These are phyloP conservation scores for Morella rubra DNA, from an alignment of 306 rosid genomes.

Conservation along the genomic window DNA sequence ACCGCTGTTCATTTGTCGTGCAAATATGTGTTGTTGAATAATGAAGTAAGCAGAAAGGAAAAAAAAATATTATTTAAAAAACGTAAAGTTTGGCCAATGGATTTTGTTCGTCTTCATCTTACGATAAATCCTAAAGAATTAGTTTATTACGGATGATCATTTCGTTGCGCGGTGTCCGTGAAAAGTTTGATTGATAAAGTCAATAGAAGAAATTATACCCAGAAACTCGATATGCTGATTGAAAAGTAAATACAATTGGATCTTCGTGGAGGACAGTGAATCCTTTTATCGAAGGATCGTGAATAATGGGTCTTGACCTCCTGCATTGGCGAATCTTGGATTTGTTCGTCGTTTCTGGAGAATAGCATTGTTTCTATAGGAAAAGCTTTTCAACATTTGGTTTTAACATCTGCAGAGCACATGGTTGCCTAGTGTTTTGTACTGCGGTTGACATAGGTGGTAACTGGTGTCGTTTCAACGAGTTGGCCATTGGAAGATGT, in stretches of 20 bases:
- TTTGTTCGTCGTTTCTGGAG: background rate
- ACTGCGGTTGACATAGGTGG: too few species aligned
- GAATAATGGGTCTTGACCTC: background rate
- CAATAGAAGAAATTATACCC: background rate
- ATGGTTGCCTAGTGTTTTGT: background rate
- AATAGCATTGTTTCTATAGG: background rate
- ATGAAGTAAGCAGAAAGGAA: background rate
- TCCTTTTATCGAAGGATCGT: background rate
- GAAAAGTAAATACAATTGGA: background rate
- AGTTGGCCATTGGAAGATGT: background rate
- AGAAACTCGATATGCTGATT: background rate
- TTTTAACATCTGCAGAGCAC: background rate
- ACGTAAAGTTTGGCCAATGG: background rate
- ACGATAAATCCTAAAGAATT: background rate
- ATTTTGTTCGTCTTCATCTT: background rate
- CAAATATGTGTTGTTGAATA: background rate
- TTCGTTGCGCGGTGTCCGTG: background rate
- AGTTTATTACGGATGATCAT: background rate
- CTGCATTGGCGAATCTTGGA: background rate
- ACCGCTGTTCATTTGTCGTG: background rate
- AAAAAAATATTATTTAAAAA: too few species aligned
- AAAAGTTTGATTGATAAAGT: background rate
- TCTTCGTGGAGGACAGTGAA: background rate
- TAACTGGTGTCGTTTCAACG: background rate
- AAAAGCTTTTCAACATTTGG: background rate